Evolutionary conservation across 2,329 filamentous ascomycete species (phyloP).

Genomic region (Nemania sp.): DNA sequence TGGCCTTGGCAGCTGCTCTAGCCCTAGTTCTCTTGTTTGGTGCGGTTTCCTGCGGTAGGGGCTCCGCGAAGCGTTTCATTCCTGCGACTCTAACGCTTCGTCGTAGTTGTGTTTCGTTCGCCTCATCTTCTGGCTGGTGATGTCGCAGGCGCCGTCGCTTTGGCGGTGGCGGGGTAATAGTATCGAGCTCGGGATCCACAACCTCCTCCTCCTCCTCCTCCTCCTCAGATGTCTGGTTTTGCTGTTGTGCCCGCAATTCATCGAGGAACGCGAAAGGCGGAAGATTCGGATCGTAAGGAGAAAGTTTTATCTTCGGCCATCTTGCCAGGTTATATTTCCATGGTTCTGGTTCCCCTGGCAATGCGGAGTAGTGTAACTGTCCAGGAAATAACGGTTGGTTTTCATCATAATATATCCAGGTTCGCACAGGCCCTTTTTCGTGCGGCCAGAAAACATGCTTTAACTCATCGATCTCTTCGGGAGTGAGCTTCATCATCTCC

Average conservation of each 20-base stretch:
- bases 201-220: background rate
- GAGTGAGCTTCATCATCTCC: background rate
- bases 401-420: background rate
- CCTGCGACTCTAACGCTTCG: background rate
- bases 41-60: background rate
- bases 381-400: background rate
- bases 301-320: background rate
- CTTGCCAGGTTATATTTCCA: background rate
- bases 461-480: background rate
- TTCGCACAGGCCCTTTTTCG: background rate
- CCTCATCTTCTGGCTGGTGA: background rate
- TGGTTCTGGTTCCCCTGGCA: background rate
- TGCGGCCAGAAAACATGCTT: background rate
- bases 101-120: background rate
- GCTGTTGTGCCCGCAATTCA: background rate
- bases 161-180: background rate
- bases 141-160: background rate
- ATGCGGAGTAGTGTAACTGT: background rate
- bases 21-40: background rate
- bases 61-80: conserved; percentile 3
- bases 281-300: background rate
- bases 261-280: background rate
- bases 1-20: background rate
- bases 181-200: background rate
- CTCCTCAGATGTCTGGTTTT: background rate